Conservation (phyloP, 1,139 yeast genomes). For the Candida neerlandica region DNA sequence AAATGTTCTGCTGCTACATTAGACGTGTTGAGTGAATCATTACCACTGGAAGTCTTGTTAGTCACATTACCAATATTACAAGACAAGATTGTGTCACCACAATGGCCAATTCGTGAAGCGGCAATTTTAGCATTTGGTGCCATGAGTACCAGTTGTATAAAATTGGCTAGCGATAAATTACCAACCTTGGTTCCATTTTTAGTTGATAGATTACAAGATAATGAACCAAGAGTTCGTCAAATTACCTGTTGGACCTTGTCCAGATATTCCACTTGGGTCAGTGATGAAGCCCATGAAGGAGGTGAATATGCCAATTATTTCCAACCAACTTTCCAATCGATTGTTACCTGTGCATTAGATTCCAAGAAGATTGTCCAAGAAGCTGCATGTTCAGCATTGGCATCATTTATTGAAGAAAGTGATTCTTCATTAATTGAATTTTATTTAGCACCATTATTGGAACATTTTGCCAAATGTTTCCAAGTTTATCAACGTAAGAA, state of each 20-base stretch:
- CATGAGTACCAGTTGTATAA: conserved; percentile 84
- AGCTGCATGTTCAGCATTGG: conserved; percentile 86
- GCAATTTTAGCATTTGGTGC: conserved; percentile 96
- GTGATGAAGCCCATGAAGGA: conserved; percentile 61
- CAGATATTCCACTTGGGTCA: conserved; percentile 81
- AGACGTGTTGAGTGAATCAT: conserved; percentile 72
- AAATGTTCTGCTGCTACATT: conserved; percentile 94
- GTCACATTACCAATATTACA: conserved; percentile 76
- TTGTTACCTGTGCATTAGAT: conserved; percentile 76
- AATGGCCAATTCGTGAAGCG: conserved; percentile 93
- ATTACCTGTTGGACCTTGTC: conserved; percentile 96
- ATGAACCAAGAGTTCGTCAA: conserved; percentile 84
- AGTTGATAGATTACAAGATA: conserved; percentile 75
- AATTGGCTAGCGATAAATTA: conserved; percentile 67
- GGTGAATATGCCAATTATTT: conserved; percentile 69
- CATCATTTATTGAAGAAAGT: conserved; percentile 78
- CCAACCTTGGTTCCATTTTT: conserved; percentile 84
- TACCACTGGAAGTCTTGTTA: conserved; percentile 68
- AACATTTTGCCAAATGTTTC: conserved; percentile 75
- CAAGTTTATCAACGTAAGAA: conserved; percentile 79
- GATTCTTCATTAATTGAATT: conserved; percentile 62
- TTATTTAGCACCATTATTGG: conserved; percentile 56
- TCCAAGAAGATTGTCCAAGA: conserved; percentile 90
- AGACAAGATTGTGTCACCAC: conserved; percentile 62
- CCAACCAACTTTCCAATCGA: conserved; percentile 75